These are phyloP conservation scores for Aspergillus sp. DNA, from an alignment of 2,329 filamentous ascomycete genomes.

Conservation along the genomic window DNA sequence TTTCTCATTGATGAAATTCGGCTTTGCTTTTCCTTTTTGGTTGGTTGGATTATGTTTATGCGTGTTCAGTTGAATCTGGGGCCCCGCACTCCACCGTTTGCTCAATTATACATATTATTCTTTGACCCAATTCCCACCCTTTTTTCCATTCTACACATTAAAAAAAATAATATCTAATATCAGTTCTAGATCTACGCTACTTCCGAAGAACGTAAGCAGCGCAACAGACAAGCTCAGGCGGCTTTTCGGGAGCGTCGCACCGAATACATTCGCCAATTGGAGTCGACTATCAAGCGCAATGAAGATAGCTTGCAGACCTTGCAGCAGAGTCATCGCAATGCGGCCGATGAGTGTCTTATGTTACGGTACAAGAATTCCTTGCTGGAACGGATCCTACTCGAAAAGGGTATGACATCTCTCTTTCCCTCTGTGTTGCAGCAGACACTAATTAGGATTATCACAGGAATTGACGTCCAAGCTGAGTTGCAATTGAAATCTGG, in stretches of 20 bases:
- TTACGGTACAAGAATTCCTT: constrained; percentile 96
- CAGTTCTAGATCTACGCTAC: constrained; percentile 81
- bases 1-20: neutral
- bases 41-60: constrained; percentile 4
- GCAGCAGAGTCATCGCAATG: constrained; percentile 87
- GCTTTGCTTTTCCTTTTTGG: constrained; percentile 1
- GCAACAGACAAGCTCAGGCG: constrained; percentile 93
- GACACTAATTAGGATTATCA: constrained; percentile 6
- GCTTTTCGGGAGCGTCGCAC: constrained; percentile 94
- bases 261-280: constrained; percentile 98
- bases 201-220: constrained; percentile 95
- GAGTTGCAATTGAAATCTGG: constrained; percentile 89
- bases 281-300: constrained; percentile 94
- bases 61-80: constrained; percentile 15
- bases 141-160: constrained; percentile 2
- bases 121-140: constrained; percentile 1
- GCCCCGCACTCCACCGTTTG: constrained; percentile 20
- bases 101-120: neutral
- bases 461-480: constrained; percentile 93
- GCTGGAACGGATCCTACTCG: constrained; percentile 85
- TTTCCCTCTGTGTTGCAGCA: neutral
- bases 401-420: constrained; percentile 61
- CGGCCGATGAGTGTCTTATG: constrained; percentile 96
- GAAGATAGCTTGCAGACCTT: constrained; percentile 88
- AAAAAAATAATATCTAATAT: neutral